phyloP scores from a whole-genome alignment of 805 yeast genomes.

The Yarrowia sp. region DNA sequence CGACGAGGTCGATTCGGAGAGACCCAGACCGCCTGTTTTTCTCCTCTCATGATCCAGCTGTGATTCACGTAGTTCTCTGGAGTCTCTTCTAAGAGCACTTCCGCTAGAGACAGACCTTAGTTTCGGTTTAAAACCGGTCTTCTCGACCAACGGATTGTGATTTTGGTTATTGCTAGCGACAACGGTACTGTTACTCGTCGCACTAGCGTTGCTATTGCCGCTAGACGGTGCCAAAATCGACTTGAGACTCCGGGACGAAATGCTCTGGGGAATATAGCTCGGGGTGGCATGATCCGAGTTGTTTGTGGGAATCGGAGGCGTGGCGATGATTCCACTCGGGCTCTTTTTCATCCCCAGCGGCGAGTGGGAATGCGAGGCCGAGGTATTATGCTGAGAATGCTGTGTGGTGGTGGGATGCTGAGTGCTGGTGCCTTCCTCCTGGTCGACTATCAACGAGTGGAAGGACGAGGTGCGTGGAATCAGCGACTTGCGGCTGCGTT shows the following conservation, averaged over 20 bases:
- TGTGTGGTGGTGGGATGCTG: not conserved
- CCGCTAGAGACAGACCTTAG: constrained; percentile 16
- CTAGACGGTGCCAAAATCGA: constrained; percentile 6
- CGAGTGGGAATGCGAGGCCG: not conserved
- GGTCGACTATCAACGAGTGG: constrained; percentile 20
- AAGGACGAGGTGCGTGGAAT: constrained; percentile 29
- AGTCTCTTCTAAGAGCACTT: constrained; percentile 12
- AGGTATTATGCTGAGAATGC: not conserved
- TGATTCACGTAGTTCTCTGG: constrained; percentile 2
- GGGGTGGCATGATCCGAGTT: constrained; percentile 6
- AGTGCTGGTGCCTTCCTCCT: constrained; percentile 2
- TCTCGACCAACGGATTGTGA: constrained; percentile 14
- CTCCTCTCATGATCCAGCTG: constrained; percentile 23
- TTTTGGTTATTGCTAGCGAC: constrained; percentile 17
- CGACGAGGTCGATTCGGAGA: not conserved
- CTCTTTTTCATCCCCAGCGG: constrained; percentile 1
- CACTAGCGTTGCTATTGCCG: too few species aligned
- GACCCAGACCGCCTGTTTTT: constrained; percentile 23
- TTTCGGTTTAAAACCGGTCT: not conserved
- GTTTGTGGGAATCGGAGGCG: constrained; percentile 22
- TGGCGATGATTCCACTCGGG: constrained; percentile 14
- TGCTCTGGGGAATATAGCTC: constrained; percentile 23
- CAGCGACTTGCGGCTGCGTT: constrained; percentile 22
- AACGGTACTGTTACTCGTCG: too few species aligned
- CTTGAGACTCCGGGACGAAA: constrained; percentile 27